These are phyloP conservation scores for Piper betle DNA, from an alignment of 164 flowering plant species.

Conservation along the genomic window DNA sequence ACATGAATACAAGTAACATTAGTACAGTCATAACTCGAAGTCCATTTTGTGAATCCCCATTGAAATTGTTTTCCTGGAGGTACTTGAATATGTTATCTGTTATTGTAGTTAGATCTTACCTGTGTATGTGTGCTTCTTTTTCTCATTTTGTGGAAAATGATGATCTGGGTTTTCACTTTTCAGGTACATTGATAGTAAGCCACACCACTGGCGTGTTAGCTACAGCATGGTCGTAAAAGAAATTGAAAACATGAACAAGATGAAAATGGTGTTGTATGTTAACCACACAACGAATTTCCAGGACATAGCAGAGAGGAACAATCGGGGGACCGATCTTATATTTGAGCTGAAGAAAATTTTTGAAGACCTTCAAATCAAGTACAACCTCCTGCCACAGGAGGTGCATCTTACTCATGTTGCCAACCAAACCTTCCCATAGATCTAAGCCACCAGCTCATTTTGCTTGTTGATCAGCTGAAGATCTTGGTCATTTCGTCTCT, in stretches of 20 bases:
- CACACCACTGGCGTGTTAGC: slow-evolving; percentile 54
- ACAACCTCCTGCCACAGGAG: slow-evolving; percentile 72
- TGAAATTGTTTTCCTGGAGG: too few relatives aligned
- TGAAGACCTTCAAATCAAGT: slow-evolving; percentile 51
- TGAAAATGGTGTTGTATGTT: slow-evolving; percentile 55
- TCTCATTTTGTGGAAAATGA: not conserved
- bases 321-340: slow-evolving; percentile 51
- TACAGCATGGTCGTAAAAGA: slow-evolving; percentile 54
- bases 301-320: slow-evolving; percentile 42
- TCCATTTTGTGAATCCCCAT: too few relatives aligned
- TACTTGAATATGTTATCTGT: not conserved
- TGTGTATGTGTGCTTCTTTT: not conserved
- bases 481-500: not conserved
- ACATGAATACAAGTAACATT: not conserved
- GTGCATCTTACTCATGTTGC: slow-evolving; percentile 29
- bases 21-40: not conserved
- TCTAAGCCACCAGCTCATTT: too few relatives aligned
- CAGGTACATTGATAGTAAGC: slow-evolving; percentile 73
- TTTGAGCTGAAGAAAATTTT: slow-evolving; percentile 61
- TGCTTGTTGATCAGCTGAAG: not conserved
- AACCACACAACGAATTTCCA: slow-evolving; percentile 79
- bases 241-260: slow-evolving; percentile 63
- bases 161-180: slow-evolving; percentile 17
- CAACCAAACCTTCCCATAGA: not conserved
- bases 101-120: not conserved